Evolutionary conservation across 257 asterid species (phyloP).

Genomic region (Datura wrightii): DNA sequence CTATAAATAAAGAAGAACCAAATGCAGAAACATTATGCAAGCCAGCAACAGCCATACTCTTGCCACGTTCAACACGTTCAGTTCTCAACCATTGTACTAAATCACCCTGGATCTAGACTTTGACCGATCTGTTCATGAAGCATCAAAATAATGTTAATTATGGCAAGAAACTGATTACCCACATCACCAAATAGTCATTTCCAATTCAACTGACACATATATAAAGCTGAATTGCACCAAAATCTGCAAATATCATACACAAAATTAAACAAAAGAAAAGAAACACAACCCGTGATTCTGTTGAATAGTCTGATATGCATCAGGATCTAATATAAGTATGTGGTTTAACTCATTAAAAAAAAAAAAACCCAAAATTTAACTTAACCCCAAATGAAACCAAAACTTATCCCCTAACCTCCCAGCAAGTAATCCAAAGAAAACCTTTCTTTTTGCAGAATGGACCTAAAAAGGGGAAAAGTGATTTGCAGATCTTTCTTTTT

Average conservation of each 20-base stretch:
- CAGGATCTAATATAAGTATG: conserved; percentile 30
- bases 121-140: conserved; percentile 32
- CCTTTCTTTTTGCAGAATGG: conserved; percentile 28
- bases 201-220: conserved; percentile 31
- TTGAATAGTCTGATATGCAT: conserved; percentile 15
- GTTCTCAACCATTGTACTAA: conserved; percentile 31
- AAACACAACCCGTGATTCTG: neutral
- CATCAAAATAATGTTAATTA: conserved; percentile 32
- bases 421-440: conserved; percentile 43
- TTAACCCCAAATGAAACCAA: conserved; percentile 21
- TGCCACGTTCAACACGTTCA: conserved; percentile 31
- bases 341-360: neutral
- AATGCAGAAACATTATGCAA: conserved; percentile 61
- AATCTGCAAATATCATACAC: conserved; percentile 35
- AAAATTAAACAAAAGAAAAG: neutral
- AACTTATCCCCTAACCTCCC: conserved; percentile 26
- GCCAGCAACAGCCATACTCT: conserved; percentile 77
- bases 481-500: conserved; percentile 60
- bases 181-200: conserved; percentile 32
- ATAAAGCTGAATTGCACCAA: conserved; percentile 28
- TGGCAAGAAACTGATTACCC: conserved; percentile 15
- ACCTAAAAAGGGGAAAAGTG: conserved; percentile 37
- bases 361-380: conserved; percentile 24
- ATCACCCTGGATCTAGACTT: conserved; percentile 36
- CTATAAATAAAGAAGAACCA: conserved; percentile 57